phyloP scores from a whole-genome alignment of 805 yeast genomes.

The Brettanomyces sp. region DNA sequence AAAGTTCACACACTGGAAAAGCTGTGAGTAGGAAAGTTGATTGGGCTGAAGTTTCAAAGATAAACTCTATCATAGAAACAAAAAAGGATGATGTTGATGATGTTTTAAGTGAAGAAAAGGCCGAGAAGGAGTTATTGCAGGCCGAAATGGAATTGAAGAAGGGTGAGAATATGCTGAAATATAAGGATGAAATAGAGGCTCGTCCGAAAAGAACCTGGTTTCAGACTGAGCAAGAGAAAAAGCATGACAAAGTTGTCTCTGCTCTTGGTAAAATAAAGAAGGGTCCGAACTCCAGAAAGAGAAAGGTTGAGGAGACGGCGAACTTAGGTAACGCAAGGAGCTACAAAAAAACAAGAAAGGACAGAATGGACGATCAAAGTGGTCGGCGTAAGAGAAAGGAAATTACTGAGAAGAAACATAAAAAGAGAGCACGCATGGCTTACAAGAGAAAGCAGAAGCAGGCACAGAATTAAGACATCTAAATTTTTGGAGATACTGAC shows the following conservation, averaged over 20 bases:
- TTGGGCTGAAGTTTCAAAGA: constrained; percentile 73
- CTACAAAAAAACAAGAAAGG: constrained; percentile 74
- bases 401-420: constrained; percentile 21
- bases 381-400: constrained; percentile 28
- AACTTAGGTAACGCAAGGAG: constrained; percentile 45
- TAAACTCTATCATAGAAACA: constrained; percentile 49
- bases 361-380: constrained; percentile 47
- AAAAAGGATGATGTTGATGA: constrained; percentile 61
- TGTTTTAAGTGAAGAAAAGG: constrained; percentile 78
- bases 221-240: constrained; percentile 51
- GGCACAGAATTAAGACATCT: no score
- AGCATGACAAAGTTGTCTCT: constrained; percentile 26
- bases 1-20: constrained; percentile 36
- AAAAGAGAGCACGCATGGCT: constrained; percentile 10
- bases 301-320: constrained; percentile 56
- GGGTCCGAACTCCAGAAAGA: constrained; percentile 55
- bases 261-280: constrained; percentile 36
- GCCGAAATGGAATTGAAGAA: constrained; percentile 89
- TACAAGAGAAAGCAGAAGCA: not conserved
- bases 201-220: constrained; percentile 98
- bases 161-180: constrained; percentile 76
- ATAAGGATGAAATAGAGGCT: constrained; percentile 71
- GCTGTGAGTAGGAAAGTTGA: constrained; percentile 88
- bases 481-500: no score
- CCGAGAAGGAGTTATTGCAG: constrained; percentile 72